A percentile compares a stretch with the other conserved stretches of the same genome.
These are phyloP conservation scores for Colletotrichum noveboracense DNA, from an alignment of 2,329 filamentous ascomycete species.

Conservation along the genomic window DNA sequence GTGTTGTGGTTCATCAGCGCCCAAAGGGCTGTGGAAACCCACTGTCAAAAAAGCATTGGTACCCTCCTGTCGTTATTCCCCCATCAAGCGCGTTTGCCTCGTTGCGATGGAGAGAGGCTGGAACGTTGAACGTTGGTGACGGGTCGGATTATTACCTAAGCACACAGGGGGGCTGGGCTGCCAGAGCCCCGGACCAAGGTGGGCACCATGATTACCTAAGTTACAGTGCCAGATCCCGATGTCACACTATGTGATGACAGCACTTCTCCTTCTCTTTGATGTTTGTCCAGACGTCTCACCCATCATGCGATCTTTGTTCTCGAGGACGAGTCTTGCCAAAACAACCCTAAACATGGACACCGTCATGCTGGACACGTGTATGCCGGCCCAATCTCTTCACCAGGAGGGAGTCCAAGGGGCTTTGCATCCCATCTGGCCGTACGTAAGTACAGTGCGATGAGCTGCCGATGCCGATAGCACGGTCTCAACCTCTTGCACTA, in stretches of 20 bases:
- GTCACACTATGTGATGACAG: neutral
- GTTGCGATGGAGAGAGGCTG: constrained; percentile 17
- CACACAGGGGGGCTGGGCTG: neutral
- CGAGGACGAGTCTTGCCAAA: neutral
- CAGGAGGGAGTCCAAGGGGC: neutral
- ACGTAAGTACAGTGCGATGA: neutral
- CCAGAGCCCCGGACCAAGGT: neutral
- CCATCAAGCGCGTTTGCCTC: constrained; percentile 10
- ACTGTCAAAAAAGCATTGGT: constrained; percentile 15
- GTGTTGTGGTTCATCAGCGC: neutral
- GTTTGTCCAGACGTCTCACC: neutral
- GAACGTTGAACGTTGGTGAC: constrained; percentile 14
- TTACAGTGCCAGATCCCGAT: neutral
- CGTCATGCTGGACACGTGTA: neutral
- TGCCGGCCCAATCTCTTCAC: neutral
- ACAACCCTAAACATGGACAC: neutral
- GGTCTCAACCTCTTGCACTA: neutral
- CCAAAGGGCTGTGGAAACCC: constrained; percentile 5
- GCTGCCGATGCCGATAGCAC: neutral
- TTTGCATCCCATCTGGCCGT: neutral
- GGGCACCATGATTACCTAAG: neutral
- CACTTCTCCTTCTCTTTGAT: neutral
- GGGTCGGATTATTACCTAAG: constrained; percentile 8
- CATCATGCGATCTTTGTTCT: neutral
- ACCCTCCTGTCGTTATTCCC: constrained; percentile 11